phyloP scores from a whole-genome alignment of 331 rosid genomes.

The Ulmus americana region DNA sequence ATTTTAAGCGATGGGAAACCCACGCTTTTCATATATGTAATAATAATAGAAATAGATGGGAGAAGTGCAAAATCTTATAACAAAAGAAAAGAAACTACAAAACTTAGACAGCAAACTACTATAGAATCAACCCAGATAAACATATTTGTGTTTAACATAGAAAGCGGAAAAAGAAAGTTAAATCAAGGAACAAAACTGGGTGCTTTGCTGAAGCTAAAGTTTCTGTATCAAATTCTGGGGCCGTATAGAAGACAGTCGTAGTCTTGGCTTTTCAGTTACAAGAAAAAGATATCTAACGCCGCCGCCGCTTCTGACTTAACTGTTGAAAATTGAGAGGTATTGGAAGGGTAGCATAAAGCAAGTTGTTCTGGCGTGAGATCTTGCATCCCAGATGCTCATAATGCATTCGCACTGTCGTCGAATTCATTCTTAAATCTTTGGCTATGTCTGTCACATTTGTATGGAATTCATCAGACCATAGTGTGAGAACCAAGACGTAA shows the following conservation, averaged over 20 bases:
- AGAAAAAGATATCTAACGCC: constrained; percentile 10
- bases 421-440: constrained; percentile 57
- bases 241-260: background rate
- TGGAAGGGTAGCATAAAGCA: constrained; percentile 39
- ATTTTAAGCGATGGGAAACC: too few relatives aligned
- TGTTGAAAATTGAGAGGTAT: constrained; percentile 64
- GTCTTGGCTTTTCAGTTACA: background rate
- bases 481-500: constrained; percentile 71
- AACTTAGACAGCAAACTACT: background rate
- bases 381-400: constrained; percentile 71
- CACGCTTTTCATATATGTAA: too few relatives aligned
- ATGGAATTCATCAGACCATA: constrained; percentile 51
- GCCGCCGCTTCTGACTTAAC: constrained; percentile 28
- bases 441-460: constrained; percentile 51
- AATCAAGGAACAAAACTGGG: background rate
- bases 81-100: background rate
- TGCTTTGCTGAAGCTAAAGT: background rate
- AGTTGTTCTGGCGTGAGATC: constrained; percentile 16
- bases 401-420: constrained; percentile 18
- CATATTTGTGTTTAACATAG: background rate
- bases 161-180: background rate
- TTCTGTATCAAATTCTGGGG: background rate
- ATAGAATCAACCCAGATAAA: background rate
- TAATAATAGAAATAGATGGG: too few relatives aligned
- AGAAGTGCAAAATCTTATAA: too few relatives aligned